Evolutionary conservation across 2,329 filamentous ascomycete species (phyloP), one percentile per base, ranked within the genome.

Genomic region (Aaosphaeria pasadenensis): DNA sequence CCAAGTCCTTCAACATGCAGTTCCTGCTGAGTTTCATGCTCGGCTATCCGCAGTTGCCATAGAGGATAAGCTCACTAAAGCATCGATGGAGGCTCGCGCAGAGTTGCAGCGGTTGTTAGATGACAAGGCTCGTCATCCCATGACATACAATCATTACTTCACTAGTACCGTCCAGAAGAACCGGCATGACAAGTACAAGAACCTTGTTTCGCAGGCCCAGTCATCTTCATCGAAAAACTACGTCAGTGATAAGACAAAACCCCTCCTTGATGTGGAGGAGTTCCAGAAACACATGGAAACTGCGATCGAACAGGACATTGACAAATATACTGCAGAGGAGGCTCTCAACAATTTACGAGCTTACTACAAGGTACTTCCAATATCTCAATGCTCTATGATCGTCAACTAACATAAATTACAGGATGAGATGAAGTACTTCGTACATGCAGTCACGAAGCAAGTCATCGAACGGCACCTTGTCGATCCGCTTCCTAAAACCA

Each of bases 61-160:
- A 7, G 17, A 40, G 7, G 7, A 7, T 24, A 17, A 7, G 7
- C 39, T 40, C 39, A 7, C 39, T 7, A 40, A 40, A 13, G 39
- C 39, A n/a, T n/a, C n/a, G n/a, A n/a, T n/a, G n/a, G n/a, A n/a
- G n/a, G n/a, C n/a, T n/a, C n/a, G n/a, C n/a, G n/a, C n/a, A 24
- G 39, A 77, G 53, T 64, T 72, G 1, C 46, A 52, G 0, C 69
- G 77, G 41, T 55, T 83, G 4, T 59, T 84, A 0, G 55, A 59
- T 11, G 74, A 76, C 60, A 74, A 66, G 52, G 60, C 63, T 17
- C 55, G 66, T 0, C 74, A 79, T 52, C 76, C 76, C 0, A 77
- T 80, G 30, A 82, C 77, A 0, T 81, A 81, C 48, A 78, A 80
- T 32, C 58, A 72, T 9, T 62, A 75, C 24, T 76, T 47, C 33